Evolutionary conservation across 2,329 filamentous ascomycete species (phyloP), one percentile per base, ranked within the genome.

Genomic region (Domatiomyces globalis): DNA sequence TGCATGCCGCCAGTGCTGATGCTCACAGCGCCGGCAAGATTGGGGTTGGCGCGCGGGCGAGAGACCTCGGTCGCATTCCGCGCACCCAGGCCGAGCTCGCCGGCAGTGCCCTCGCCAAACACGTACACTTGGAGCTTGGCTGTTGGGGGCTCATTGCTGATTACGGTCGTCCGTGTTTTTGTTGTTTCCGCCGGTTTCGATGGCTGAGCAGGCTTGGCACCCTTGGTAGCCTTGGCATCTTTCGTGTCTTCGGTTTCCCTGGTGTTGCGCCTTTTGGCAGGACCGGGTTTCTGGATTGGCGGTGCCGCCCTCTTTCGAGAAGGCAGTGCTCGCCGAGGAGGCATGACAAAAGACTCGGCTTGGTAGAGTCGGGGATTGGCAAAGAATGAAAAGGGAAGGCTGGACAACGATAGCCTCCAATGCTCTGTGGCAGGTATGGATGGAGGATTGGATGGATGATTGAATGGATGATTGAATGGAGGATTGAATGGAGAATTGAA

Each of bases 51-150:
- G 43, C 83, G 81, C 17, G 86, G 86, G 36, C 81, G 77, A 68
- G 81, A 83, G 58, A 86, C 81, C 57, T 87, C 82, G 53, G 83
- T 78, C 48, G 62, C 61, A n/a, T 58, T 62, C 58, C 78, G 78
- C 61, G 77, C 77, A 7, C 86, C 86, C 5, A 92, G 78, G 44
- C 85, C 87, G 43, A 92, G 80, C 70, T 92, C 86, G 57, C 85
- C 85, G n/a, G 79, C 79, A 48, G 76, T 76, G 46, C 85, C 85
- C 64, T 86, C 83, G 49, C 86, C 87, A 59, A 87, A 89, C 51
- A 88, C 83, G 61, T 81, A 90, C 56, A 90, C 72, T 61, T 88
- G 79, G 49, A 90, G 75, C 25, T 73, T 71, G 58, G 79, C 67
- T 0, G 73, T 78, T 5, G 83, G 83, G 10, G 75, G 71, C 22